Percentiles rank a stretch among this genome's conserved stretches.
These are phyloP conservation scores for Atkinsonella hypoxylon DNA, from an alignment of 2,329 filamentous ascomycete species.

Conservation along the genomic window DNA sequence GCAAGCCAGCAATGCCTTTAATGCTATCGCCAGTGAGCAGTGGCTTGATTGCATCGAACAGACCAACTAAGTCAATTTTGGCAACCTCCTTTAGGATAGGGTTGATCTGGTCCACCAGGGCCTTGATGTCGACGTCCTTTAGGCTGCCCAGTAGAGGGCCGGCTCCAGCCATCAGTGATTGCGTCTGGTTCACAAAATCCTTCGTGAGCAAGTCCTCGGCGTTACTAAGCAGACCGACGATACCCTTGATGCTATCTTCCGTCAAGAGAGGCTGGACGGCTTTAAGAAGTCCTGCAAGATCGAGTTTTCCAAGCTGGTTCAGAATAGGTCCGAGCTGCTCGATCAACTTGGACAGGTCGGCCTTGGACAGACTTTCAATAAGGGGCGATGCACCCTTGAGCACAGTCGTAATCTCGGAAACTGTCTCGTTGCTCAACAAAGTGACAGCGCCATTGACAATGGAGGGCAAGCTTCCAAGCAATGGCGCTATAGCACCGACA, in stretches of 20 bases:
- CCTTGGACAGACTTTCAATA: constrained; percentile 7
- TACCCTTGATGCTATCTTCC: constrained; percentile 16
- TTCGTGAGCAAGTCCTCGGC: constrained; percentile 16
- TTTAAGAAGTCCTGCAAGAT: constrained; percentile 18
- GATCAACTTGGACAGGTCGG: constrained; percentile 3
- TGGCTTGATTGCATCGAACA: constrained; percentile 6
- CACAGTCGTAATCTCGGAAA: constrained; percentile 3
- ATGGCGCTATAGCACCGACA: too few species aligned
- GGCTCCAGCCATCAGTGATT: constrained; percentile 9
- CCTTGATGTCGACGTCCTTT: constrained; percentile 11
- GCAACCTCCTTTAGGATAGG: constrained; percentile 5
- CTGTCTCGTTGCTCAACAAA: constrained; percentile 3
- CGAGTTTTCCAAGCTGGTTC: constrained; percentile 14
- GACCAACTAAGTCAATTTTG: constrained; percentile 3
- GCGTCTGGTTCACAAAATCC: constrained; percentile 18
- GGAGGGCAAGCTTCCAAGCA: background rate
- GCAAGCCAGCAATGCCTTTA: constrained; percentile 9
- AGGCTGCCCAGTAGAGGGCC: constrained; percentile 8
- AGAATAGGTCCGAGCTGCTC: constrained; percentile 5
- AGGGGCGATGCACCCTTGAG: constrained; percentile 4
- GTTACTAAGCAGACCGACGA: constrained; percentile 20
- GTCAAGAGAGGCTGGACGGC: constrained; percentile 17
- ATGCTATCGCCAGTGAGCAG: constrained; percentile 12
- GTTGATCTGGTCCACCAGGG: constrained; percentile 18
- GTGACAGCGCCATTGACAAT: constrained; percentile 2